phyloP scores from a whole-genome alignment of 768 basidiomycete genomes.

The Psilocybe cubensis region DNA sequence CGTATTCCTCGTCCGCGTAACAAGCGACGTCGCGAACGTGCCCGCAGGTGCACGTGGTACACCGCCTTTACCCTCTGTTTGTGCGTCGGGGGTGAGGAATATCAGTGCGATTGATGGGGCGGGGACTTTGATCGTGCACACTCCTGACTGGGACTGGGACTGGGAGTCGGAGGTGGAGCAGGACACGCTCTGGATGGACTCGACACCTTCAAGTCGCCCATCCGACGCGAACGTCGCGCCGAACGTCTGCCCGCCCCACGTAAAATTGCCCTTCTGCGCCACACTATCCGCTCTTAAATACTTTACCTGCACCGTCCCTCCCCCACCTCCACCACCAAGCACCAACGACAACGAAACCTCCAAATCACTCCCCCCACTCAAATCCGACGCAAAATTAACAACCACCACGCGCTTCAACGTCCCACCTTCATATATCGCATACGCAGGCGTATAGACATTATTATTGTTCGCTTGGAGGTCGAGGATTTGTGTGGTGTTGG shows the following conservation, averaged over 20 bases:
- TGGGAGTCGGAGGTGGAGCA: no score
- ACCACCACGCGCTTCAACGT: slow-evolving; percentile 62
- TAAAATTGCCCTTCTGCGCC: slow-evolving; percentile 57
- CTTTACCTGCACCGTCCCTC: slow-evolving; percentile 59
- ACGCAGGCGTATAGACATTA: slow-evolving; percentile 63
- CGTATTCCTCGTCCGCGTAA: slow-evolving; percentile 54
- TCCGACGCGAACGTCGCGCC: slow-evolving; percentile 65
- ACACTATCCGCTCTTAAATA: slow-evolving; percentile 55
- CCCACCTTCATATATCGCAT: slow-evolving; percentile 76
- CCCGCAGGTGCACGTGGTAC: slow-evolving; percentile 33
- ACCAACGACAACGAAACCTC: slow-evolving; percentile 54
- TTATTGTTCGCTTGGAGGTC: slow-evolving; percentile 60
- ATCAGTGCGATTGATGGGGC: slow-evolving; percentile 75
- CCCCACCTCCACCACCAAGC: slow-evolving; percentile 42
- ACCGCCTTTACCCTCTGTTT: slow-evolving; percentile 36
- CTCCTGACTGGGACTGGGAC: no score
- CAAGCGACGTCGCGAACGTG: slow-evolving; percentile 56
- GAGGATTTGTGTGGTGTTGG: slow-evolving; percentile 62
- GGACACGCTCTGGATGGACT: slow-evolving; percentile 52
- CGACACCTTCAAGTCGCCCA: slow-evolving; percentile 58
- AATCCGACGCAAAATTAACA: slow-evolving; percentile 73
- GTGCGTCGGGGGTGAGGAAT: slow-evolving; percentile 54
- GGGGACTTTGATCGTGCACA: slow-evolving; percentile 64
- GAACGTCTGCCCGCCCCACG: slow-evolving; percentile 69
- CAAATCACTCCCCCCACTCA: slow-evolving; percentile 57